phyloP scores from a whole-genome alignment of 83 land plant species.

The Larix sibirica region DNA sequence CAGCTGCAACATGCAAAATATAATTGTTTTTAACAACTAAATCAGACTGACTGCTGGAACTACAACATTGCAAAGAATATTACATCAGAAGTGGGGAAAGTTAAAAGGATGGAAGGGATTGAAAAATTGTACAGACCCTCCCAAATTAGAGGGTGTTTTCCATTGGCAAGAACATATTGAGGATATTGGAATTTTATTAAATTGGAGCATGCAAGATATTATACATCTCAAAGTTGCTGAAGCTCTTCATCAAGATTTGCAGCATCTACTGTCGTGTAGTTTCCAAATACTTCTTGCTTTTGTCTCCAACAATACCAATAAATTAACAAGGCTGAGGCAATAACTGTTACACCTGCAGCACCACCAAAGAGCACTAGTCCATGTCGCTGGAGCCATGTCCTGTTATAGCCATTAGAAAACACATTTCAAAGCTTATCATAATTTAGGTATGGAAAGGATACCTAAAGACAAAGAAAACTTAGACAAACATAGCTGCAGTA shows the following conservation, averaged over 20 bases:
- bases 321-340: constrained; percentile 2
- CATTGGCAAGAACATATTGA: no score
- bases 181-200: no score
- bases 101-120: no score
- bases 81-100: no score
- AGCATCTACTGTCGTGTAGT: constrained; percentile 12
- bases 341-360: background rate
- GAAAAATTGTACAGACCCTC: no score
- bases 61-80: no score
- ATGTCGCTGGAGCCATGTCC: constrained; percentile 13
- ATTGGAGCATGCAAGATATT: background rate
- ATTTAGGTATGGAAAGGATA: background rate
- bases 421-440: background rate
- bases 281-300: constrained; percentile 12
- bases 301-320: constrained; percentile 14
- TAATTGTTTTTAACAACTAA: no score
- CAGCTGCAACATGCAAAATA: no score
- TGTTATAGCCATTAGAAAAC: background rate
- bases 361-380: constrained; percentile 1
- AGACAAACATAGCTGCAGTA: background rate
- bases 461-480: background rate
- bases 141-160: no score
- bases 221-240: constrained; percentile 16
- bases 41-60: no score
- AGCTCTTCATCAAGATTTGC: constrained; percentile 13